Evolutionary conservation across 192 early-diverging fungal species (phyloP), one percentile per base, ranked within the genome.

Genomic region (Chytriomyces sp.): DNA sequence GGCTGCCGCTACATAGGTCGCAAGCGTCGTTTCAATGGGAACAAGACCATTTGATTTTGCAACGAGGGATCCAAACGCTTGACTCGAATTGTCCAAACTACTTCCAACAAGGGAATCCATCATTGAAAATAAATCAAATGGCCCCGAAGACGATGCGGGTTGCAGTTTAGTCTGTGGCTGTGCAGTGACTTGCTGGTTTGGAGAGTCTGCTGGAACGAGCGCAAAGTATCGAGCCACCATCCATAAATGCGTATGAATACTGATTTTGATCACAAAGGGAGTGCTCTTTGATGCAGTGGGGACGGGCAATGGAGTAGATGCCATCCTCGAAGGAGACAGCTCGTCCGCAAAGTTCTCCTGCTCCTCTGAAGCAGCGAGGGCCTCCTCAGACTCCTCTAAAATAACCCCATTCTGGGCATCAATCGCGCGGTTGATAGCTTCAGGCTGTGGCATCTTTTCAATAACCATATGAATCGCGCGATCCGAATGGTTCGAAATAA

Each of bases 401-500:
- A 68, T 68, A 18, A 47, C 67, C 10, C 44, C 43, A n/a, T 18
- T 47, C 26, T 64, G 62, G 62, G 18, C 62, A 24, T 13, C 62
- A 28, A 28, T 28, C 26, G 53, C 50, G 10, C 59, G 26, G 5
- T 35, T 47, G 5, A 48, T 60, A 43, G 71, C 7, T 64, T 79
- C 65, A 6, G 73, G 18, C 8, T 72, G 48, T 50, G 79, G 80
- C 53, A 86, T 71, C 23, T 65, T 49, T 69, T 93, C 90, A 23
- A 96, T 91, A 50, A 98, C 81, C 45, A 97, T 78, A 62, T 88
- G 87, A 45, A 95, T 84, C 7, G 94, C 88, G 76, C 92, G 93
- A 44, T 85, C 85, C 76, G 91, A 94, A 79, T 98, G 93, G 26
- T 89, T 85, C 6, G 86, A 82, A 48, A 98, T 91, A 1, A 96